These are phyloP conservation scores for Pyrenophora graminea DNA, from an alignment of 2,329 filamentous ascomycete species.

Conservation along the genomic window DNA sequence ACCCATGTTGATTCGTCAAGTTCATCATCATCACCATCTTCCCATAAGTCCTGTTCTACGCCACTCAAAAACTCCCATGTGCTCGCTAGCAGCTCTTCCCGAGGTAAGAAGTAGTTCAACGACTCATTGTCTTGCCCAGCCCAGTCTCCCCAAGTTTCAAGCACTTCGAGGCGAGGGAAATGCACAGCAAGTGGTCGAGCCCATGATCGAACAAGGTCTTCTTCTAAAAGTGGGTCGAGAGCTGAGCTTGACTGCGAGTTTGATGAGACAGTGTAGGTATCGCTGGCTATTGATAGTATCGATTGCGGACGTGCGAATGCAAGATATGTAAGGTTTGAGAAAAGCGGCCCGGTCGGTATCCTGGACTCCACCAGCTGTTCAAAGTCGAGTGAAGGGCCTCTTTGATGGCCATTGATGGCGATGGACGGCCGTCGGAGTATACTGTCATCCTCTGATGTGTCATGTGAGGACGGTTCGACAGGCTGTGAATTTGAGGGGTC, in stretches of 20 bases:
- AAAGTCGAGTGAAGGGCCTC: neutral
- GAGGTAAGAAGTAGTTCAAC: constrained; percentile 39
- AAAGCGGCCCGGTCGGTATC: constrained; percentile 19
- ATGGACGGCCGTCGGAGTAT: constrained; percentile 7
- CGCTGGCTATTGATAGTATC: constrained; percentile 24
- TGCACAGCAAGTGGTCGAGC: constrained; percentile 31
- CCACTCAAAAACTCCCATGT: constrained; percentile 44
- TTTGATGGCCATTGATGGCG: neutral
- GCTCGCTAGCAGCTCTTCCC: constrained; percentile 33
- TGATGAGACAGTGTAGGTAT: constrained; percentile 20
- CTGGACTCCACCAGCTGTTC: neutral
- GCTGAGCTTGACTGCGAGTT: constrained; percentile 12
- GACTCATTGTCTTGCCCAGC: constrained; percentile 35
- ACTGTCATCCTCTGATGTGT: neutral
- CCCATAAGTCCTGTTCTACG: constrained; percentile 42
- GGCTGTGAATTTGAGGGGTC: neutral
- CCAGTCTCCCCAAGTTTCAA: constrained; percentile 43
- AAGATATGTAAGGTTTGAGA: constrained; percentile 33
- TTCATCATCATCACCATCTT: constrained; percentile 28
- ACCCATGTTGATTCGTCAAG: constrained; percentile 2
- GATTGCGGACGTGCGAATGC: constrained; percentile 36
- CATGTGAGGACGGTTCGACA: neutral
- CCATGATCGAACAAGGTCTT: constrained; percentile 35
- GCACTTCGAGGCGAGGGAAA: constrained; percentile 37
- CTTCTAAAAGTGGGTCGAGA: constrained; percentile 29